Evolutionary conservation across 192 early-diverging fungal species (phyloP).

Genomic region (Backusella morwellensis): DNA sequence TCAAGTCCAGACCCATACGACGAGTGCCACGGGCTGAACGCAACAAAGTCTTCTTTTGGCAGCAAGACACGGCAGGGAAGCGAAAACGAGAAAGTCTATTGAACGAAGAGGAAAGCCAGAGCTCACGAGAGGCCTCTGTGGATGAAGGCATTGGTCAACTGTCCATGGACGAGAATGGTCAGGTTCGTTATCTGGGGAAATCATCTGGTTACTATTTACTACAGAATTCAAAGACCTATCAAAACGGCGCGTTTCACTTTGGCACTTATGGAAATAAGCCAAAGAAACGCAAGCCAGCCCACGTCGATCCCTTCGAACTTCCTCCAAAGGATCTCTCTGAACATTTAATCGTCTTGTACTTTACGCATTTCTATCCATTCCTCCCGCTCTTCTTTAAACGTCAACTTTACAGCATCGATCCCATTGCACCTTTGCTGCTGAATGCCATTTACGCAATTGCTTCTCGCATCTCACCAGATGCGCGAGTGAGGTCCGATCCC

Average conservation of each 20-base stretch:
- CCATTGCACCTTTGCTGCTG: conserved; percentile 36
- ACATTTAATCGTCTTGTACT: conserved; percentile 57
- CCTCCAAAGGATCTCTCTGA: conserved; percentile 60
- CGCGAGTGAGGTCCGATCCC: conserved; percentile 36
- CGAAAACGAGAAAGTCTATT: background rate
- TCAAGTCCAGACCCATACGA: conserved; percentile 18
- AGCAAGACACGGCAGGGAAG: conserved; percentile 8
- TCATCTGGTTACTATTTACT: conserved; percentile 73
- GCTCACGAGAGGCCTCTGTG: background rate
- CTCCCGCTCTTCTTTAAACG: conserved; percentile 67
- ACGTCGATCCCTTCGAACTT: conserved; percentile 44
- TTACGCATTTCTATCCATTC: conserved; percentile 61
- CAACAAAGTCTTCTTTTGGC: conserved; percentile 21
- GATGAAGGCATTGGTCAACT: conserved; percentile 57
- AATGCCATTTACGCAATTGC: conserved; percentile 51
- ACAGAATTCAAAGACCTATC: conserved; percentile 54
- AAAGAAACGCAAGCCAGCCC: conserved; percentile 32
- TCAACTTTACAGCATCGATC: conserved; percentile 45
- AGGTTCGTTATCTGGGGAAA: conserved; percentile 71
- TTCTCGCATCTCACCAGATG: conserved; percentile 41
- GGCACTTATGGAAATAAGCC: conserved; percentile 1
- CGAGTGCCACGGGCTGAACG: conserved; percentile 1
- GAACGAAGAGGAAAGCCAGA: background rate
- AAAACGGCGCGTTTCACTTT: conserved; percentile 43
- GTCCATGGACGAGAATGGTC: conserved; percentile 67